A percentile compares a stretch with the other conserved stretches of the same genome.
These are phyloP conservation scores for Komagataella kurtzmanii DNA, from an alignment of 805 yeast species.

Conservation along the genomic window DNA sequence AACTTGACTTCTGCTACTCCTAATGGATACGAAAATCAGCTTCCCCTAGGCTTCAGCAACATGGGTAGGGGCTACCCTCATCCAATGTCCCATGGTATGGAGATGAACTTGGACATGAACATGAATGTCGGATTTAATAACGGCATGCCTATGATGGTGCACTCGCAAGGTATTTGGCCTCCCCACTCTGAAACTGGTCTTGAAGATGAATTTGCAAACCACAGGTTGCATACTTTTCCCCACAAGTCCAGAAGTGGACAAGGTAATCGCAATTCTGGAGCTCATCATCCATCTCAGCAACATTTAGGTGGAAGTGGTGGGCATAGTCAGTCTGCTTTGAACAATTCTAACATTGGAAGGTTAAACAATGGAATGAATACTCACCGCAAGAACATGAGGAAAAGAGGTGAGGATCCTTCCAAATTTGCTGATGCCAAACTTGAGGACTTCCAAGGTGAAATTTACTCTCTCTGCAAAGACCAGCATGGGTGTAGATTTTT, in stretches of 20 bases:
- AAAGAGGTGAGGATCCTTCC: constrained; percentile 55
- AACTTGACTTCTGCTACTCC: not conserved
- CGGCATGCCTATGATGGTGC: not conserved
- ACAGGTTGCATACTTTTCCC: not conserved
- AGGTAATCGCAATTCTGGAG: not conserved
- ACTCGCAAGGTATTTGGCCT: not conserved
- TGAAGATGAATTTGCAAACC: not conserved
- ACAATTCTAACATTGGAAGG: not conserved
- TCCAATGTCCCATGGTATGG: not conserved
- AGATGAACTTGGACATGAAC: not conserved
- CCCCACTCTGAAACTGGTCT: not conserved
- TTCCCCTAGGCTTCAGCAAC: not conserved
- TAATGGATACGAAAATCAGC: not conserved
- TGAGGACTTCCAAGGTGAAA: constrained; percentile 58
- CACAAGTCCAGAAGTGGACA: not conserved
- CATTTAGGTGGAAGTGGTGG: not conserved
- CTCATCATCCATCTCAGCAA: not conserved
- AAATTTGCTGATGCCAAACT: constrained; percentile 55
- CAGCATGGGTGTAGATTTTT: constrained; percentile 94
- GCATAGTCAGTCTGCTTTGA: not conserved
- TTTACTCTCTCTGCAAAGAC: constrained; percentile 77
- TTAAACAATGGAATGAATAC: not conserved
- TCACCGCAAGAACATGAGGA: constrained; percentile 6
- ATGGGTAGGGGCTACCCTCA: not conserved
- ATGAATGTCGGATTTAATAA: not conserved